Percentiles rank a stretch among this genome's conserved stretches.
Evolutionary conservation across 352 stramenopile species (phyloP).

Genomic region (Phytophthora pseudosyringae): DNA sequence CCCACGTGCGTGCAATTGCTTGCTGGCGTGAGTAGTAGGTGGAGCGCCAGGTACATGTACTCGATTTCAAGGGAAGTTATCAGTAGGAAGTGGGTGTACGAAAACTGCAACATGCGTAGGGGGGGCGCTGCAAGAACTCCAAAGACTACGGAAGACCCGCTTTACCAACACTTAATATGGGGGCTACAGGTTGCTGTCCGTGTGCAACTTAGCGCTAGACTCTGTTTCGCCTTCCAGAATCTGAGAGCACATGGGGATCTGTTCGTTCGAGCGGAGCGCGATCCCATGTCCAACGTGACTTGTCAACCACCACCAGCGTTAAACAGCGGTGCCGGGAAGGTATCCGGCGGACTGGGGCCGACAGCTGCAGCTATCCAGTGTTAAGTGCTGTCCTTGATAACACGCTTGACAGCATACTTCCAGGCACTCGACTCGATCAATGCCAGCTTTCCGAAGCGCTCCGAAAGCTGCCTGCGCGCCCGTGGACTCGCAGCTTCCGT

Average conservation of each 20-base stretch:
- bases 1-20: background rate
- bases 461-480: conserved; percentile 1
- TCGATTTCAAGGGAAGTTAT: conserved; percentile 15
- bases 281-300: conserved; percentile 1
- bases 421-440: conserved; percentile 1
- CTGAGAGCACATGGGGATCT: background rate
- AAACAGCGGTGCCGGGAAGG: conserved; percentile 18
- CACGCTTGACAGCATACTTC: conserved; percentile 12
- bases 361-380: conserved; percentile 29
- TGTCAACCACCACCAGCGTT: background rate
- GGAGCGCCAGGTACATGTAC: conserved; percentile 7
- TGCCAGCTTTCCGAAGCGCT: conserved; percentile 7
- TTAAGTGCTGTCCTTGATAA: conserved; percentile 8
- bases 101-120: background rate
- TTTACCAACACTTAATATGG: no score
- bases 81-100: background rate
- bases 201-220: no score
- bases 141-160: background rate
- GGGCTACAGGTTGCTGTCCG: background rate
- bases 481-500: background rate
- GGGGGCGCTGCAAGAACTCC: background rate
- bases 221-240: background rate
- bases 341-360: conserved; percentile 5
- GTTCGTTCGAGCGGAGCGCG: background rate
- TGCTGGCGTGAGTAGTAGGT: background rate